Conservation (phyloP, 352 stramenopile genomes). For the Elongisporangium anandrum region DNA sequence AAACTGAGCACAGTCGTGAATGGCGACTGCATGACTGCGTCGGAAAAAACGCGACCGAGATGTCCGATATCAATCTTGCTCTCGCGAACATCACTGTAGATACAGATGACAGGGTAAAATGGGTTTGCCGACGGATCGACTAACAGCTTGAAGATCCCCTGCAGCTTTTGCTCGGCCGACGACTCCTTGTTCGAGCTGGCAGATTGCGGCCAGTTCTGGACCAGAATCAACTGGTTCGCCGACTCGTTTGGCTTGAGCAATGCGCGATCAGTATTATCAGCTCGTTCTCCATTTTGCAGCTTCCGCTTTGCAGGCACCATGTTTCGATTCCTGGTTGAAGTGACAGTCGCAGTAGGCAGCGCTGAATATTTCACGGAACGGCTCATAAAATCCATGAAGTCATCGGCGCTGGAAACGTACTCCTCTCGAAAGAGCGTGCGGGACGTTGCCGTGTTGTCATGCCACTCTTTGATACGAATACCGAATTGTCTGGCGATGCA, state of each 20-base stretch:
- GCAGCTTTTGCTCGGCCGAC: conserved; percentile 49
- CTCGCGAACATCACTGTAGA: conserved; percentile 80
- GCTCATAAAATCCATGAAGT: conserved; percentile 80
- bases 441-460: conserved; percentile 59
- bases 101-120: conserved; percentile 62
- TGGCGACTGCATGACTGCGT: conserved; percentile 58
- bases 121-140: conserved; percentile 30
- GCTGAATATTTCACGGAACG: conserved; percentile 65
- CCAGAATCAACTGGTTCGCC: conserved; percentile 33
- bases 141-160: conserved; percentile 45
- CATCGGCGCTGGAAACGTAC: conserved; percentile 50
- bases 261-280: too few species aligned
- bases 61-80: conserved; percentile 66
- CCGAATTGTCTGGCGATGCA: conserved; percentile 46
- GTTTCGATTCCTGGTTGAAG: conserved; percentile 5
- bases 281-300: too few species aligned
- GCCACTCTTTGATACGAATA: conserved; percentile 60
- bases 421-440: conserved; percentile 39
- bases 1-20: conserved; percentile 73
- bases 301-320: not conserved
- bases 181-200: conserved; percentile 28
- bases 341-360: conserved; percentile 25
- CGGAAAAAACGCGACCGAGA: conserved; percentile 60
- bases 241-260: conserved; percentile 3
- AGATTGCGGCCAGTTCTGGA: conserved; percentile 72